A percentile compares a stretch with the other conserved stretches of the same genome.
Evolutionary conservation across 1,284 basidiomycete species (phyloP).

Genomic region (Hortiboletus rubellus): DNA sequence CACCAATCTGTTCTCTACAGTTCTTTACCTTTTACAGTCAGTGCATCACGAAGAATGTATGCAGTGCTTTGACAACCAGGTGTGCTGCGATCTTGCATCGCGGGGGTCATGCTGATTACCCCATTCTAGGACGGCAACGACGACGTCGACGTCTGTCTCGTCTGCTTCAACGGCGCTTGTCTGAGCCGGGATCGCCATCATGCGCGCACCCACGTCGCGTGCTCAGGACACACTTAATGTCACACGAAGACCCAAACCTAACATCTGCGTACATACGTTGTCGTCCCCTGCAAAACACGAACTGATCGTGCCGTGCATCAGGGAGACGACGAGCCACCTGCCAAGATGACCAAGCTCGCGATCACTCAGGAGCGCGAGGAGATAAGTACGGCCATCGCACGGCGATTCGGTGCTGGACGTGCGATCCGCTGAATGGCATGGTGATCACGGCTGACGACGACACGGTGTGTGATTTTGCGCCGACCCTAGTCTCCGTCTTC

Average conservation of each 20-base stretch:
- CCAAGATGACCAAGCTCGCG: slow-evolving; percentile 86
- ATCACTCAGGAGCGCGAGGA: slow-evolving; percentile 85
- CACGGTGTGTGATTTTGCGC: slow-evolving; percentile 6
- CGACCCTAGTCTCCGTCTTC: background rate
- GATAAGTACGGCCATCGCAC: slow-evolving; percentile 82
- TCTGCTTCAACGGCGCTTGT: slow-evolving; percentile 94
- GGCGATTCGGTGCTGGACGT: slow-evolving; percentile 76
- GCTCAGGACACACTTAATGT: slow-evolving; percentile 81
- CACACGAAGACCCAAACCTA: slow-evolving; percentile 61
- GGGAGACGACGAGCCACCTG: slow-evolving; percentile 73
- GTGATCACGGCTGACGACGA: slow-evolving; percentile 38
- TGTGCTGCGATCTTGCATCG: slow-evolving; percentile 35
- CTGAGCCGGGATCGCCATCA: slow-evolving; percentile 64
- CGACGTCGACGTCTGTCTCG: slow-evolving; percentile 89
- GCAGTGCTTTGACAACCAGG: slow-evolving; percentile 95
- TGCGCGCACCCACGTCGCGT: slow-evolving; percentile 67
- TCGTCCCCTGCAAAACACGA: background rate
- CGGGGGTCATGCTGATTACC: slow-evolving; percentile 4
- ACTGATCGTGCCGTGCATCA: slow-evolving; percentile 19
- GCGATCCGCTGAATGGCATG: slow-evolving; percentile 55
- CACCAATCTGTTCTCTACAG: too few species aligned
- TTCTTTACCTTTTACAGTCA: too few species aligned
- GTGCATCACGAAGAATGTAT: slow-evolving; percentile 91
- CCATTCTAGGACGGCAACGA: slow-evolving; percentile 59
- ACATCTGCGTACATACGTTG: slow-evolving; percentile 66